phyloP scores from a whole-genome alignment of 2,329 filamentous ascomycete species.

The Nemania sp. region DNA sequence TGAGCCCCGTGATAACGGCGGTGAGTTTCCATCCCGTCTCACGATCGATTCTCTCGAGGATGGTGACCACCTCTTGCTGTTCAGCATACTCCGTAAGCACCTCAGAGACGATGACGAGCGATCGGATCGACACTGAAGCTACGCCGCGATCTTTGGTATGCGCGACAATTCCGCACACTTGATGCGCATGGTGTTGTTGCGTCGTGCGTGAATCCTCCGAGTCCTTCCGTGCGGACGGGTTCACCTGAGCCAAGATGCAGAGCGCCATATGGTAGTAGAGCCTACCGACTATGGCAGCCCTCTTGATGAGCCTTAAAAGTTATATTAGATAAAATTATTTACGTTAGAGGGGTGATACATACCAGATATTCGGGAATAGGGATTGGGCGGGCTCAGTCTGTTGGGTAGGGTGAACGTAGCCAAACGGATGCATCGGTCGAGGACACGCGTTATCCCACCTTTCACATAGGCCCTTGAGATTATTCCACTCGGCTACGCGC shows the following conservation, averaged over 20 bases:
- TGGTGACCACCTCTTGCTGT: constrained; percentile 82
- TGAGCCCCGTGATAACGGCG: constrained; percentile 78
- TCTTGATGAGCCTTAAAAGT: constrained; percentile 79
- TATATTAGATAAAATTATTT: constrained; percentile 4
- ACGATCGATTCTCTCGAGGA: constrained; percentile 79
- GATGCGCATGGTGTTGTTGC: constrained; percentile 80
- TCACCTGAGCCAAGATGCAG: constrained; percentile 81
- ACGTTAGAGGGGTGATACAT: constrained; percentile 49
- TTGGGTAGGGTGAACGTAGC: constrained; percentile 77
- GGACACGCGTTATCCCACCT: constrained; percentile 84
- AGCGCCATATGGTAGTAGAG: constrained; percentile 92
- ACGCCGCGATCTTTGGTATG: constrained; percentile 86
- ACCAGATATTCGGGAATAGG: constrained; percentile 88
- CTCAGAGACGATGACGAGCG: constrained; percentile 80
- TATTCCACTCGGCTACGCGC: constrained; percentile 80
- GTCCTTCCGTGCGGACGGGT: constrained; percentile 74
- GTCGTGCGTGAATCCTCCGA: constrained; percentile 76
- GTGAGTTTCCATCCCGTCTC: constrained; percentile 84
- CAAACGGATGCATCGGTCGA: constrained; percentile 87
- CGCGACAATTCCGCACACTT: constrained; percentile 89
- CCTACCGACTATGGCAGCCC: constrained; percentile 82
- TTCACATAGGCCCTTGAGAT: constrained; percentile 84
- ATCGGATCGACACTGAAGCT: constrained; percentile 81
- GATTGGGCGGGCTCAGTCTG: constrained; percentile 67
- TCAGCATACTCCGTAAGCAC: constrained; percentile 76